Conservation (phyloP, 2,329 filamentous ascomycete species). For the Neonectria ditissima region DNA sequence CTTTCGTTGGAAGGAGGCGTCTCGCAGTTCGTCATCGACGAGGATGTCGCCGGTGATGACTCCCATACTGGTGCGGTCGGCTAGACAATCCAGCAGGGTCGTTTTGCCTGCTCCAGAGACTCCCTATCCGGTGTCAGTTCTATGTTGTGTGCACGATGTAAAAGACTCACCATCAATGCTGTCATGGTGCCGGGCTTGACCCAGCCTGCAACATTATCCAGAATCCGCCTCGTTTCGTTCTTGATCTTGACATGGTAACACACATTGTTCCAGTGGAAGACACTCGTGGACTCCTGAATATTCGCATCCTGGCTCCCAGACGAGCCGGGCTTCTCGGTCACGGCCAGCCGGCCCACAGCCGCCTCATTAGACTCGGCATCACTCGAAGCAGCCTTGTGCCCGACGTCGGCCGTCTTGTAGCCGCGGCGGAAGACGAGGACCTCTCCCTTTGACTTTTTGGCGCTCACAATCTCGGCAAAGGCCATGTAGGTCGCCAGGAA, state of each 20-base stretch:
- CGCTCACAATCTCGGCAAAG: constrained; percentile 59
- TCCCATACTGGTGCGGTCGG: constrained; percentile 85
- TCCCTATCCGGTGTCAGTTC: constrained; percentile 37
- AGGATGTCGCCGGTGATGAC: constrained; percentile 84
- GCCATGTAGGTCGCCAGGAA: constrained; percentile 62
- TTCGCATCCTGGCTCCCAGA: constrained; percentile 16
- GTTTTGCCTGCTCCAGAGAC: constrained; percentile 90
- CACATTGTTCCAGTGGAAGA: constrained; percentile 85
- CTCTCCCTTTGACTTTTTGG: constrained; percentile 70
- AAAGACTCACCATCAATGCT: constrained; percentile 74
- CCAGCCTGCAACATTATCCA: constrained; percentile 88
- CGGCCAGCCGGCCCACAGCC: constrained; percentile 5
- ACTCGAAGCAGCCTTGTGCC: not conserved
- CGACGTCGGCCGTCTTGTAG: constrained; percentile 13
- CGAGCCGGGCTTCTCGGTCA: constrained; percentile 34
- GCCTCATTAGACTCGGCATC: constrained; percentile 32
- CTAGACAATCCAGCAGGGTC: constrained; percentile 84
- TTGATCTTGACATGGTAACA: constrained; percentile 82
- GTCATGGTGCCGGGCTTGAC: constrained; percentile 90
- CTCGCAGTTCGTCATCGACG: constrained; percentile 70
- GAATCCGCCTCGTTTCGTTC: constrained; percentile 74
- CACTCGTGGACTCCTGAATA: constrained; percentile 69
- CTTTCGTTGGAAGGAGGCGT: constrained; percentile 85
- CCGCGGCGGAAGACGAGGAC: constrained; percentile 69
- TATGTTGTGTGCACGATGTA: fast-evolving